Evolutionary conservation across 1,284 basidiomycete species (phyloP).

Genomic region (Neonothopanus nambi): DNA sequence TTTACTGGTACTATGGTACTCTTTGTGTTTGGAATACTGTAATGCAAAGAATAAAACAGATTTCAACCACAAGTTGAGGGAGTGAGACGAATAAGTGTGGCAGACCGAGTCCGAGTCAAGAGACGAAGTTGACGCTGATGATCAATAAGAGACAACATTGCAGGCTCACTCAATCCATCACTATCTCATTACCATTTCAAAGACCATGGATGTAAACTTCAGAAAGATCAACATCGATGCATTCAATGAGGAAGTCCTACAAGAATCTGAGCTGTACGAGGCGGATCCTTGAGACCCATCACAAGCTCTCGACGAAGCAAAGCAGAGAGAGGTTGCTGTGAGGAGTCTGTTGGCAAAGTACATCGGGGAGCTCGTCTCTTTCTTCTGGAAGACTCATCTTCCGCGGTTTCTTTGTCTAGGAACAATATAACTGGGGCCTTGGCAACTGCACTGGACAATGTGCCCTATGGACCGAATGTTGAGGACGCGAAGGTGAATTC

Average conservation of each 20-base stretch:
- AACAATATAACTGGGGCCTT: constrained; percentile 79
- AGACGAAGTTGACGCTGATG: too few relatives aligned
- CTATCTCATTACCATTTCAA: too few relatives aligned
- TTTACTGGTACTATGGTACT: background rate
- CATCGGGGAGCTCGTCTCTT: constrained; percentile 24
- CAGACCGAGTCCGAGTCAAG: too few relatives aligned
- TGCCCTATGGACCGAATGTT: constrained; percentile 83
- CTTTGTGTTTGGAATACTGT: background rate
- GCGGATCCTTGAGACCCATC: constrained; percentile 81
- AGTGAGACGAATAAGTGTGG: too few relatives aligned
- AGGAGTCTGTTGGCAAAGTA: constrained; percentile 75
- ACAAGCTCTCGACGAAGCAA: constrained; percentile 76
- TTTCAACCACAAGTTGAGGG: too few relatives aligned
- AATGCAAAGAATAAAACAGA: background rate
- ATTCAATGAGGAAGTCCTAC: constrained; percentile 89
- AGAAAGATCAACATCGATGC: constrained; percentile 94
- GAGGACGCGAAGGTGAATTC: constrained; percentile 84
- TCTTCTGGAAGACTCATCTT: background rate
- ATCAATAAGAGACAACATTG: too few relatives aligned
- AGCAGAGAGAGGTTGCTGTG: constrained; percentile 73
- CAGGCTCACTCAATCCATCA: too few relatives aligned
- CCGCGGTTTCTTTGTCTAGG: constrained; percentile 25
- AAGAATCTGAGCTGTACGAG: constrained; percentile 85
- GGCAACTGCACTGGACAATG: constrained; percentile 65
- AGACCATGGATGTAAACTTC: constrained; percentile 72